phyloP scores from a whole-genome alignment of 2,329 filamentous ascomycete genomes.

The Colletotrichum sp. region DNA sequence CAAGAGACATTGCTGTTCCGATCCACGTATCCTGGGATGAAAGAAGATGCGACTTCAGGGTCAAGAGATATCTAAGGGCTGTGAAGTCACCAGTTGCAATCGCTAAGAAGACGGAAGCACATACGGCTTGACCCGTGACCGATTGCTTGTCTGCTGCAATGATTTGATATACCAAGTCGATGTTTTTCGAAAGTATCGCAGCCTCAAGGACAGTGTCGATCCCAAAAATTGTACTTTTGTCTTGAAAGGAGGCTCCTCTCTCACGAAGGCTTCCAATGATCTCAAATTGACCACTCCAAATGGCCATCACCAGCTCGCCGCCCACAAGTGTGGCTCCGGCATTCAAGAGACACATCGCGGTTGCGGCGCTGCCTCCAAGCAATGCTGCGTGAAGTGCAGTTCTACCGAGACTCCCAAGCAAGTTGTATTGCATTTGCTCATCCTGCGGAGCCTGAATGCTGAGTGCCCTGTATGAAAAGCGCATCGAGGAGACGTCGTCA shows the following conservation, averaged over 20 bases:
- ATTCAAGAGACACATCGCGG: rapidly evolving
- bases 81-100: rapidly evolving
- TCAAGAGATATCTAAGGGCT: rapidly evolving
- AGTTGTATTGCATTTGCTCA: rapidly evolving
- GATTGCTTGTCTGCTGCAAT: rapidly evolving
- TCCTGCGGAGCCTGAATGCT: rapidly evolving
- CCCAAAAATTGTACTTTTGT: background rate
- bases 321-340: background rate
- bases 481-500: background rate
- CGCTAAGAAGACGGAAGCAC: rapidly evolving
- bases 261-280: background rate
- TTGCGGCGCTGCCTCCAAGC: background rate
- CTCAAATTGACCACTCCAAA: background rate
- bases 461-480: background rate
- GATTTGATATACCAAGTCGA: rapidly evolving
- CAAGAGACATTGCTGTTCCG: background rate
- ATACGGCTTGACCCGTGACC: rapidly evolving
- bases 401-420: background rate
- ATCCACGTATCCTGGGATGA: rapidly evolving
- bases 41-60: rapidly evolving
- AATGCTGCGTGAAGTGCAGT: background rate
- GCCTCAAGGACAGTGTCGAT: rapidly evolving
- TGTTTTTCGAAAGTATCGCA: background rate
- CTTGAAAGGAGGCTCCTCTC: background rate
- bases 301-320: background rate